These are phyloP conservation scores for Bruguiera hainesii DNA, from an alignment of 441 rosid species.

Conservation along the genomic window DNA sequence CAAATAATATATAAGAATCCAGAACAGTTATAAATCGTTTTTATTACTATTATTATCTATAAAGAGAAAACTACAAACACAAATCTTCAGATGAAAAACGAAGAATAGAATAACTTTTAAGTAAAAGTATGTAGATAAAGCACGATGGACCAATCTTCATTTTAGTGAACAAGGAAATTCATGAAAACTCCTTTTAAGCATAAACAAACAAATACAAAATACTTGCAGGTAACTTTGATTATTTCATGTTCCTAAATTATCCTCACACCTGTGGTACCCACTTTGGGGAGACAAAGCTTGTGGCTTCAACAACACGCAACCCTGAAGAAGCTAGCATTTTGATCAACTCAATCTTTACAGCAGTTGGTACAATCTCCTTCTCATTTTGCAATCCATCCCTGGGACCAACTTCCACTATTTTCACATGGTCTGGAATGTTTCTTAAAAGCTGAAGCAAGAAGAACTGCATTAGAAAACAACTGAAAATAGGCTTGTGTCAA, in stretches of 20 bases:
- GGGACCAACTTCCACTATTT: conserved; percentile 98
- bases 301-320: conserved; percentile 86
- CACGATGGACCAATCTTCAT: not conserved
- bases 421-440: conserved; percentile 77
- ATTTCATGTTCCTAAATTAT: not conserved
- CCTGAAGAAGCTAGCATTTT: conserved; percentile 70
- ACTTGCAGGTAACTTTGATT: not conserved
- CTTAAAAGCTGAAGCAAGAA: conserved; percentile 41
- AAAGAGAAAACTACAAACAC: too few relatives aligned
- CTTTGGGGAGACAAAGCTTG: conserved; percentile 98
- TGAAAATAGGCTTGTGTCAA: not conserved
- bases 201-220: not conserved
- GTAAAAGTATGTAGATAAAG: not conserved
- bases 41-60: too few relatives aligned
- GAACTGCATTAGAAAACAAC: not conserved
- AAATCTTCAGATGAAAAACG: too few relatives aligned
- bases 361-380: conserved; percentile 75
- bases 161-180: not conserved
- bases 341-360: conserved; percentile 81
- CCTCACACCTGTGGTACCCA: conserved; percentile 95
- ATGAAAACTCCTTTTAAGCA: not conserved
- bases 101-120: too few relatives aligned
- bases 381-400: conserved; percentile 98
- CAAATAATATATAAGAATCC: not conserved
- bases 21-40: not conserved